Evolutionary conservation across 768 basidiomycete genomes (phyloP), one percentile per base, ranked within the genome.

Genomic region (Candolleomyces aberdarensis): DNA sequence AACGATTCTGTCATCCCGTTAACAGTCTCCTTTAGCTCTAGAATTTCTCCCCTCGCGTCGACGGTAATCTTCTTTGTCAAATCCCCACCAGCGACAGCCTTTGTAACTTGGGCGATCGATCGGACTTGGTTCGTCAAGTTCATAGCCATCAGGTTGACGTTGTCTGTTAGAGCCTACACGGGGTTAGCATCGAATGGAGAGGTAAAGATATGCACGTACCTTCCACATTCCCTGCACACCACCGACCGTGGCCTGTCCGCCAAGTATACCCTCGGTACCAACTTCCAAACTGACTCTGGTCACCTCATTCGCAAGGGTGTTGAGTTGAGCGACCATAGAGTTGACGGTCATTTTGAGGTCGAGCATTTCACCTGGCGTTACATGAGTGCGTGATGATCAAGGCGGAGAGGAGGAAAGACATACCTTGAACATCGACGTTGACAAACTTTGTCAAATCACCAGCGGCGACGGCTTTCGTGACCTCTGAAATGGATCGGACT

Each of bases 201-300:
- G 14, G 13, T 9, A 20, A 4, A 9, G 20, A 5, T 2, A 59
- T 19, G 10, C 56, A 64, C 67, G 40, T 29, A 88, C 90, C 81
- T 95, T 94, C 94, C 94, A 95, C 80, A 93, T 94, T 57, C 94
- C 94, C 70, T 94, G 89, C 0, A 96, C 94, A 52, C 91, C 93
- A n/a, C 91, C 89, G 0, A 96, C 95, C 60, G 80, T 84, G 2
- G 95, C 95, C 71, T 97, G 95, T 17, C 95, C 95, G 62, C 95
- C 96, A 72, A 98, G 80, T 52, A 92, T 96, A 72, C 94, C 94
- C 71, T 95, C 91, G 41, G 88, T 94, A 48, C 94, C 94, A 64
- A 96, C 94, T 72, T 97, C 96, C 64, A 97, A 78, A 44, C 88
- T 89, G 17, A 98, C 96, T 61, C 94, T 82, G 14, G 92, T 94